Evolutionary conservation across 257 asterid genomes (phyloP).

Genomic region (Nicotiana obtusifolia): DNA sequence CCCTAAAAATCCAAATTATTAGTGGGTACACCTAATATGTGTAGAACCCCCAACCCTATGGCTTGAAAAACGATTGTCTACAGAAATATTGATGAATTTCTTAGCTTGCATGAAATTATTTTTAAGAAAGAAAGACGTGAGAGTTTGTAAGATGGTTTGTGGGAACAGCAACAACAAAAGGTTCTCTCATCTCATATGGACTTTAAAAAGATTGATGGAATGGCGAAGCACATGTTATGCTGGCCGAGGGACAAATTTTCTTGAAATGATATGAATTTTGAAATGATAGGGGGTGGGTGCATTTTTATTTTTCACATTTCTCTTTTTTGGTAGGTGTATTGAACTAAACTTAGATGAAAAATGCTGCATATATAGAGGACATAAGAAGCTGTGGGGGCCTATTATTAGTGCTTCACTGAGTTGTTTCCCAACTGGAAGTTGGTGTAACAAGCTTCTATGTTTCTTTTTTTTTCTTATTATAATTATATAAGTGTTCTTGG

Average conservation of each 20-base stretch:
- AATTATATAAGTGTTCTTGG: background rate
- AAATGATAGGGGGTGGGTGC: constrained; percentile 25
- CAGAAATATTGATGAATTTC: background rate
- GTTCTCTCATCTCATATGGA: background rate
- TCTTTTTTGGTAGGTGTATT: background rate
- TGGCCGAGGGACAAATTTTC: constrained; percentile 19
- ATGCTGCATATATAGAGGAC: constrained; percentile 26
- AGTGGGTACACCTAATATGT: constrained; percentile 20
- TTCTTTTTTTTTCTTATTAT: background rate
- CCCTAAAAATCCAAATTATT: constrained; percentile 11
- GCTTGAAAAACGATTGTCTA: background rate
- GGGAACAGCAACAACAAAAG: constrained; percentile 1
- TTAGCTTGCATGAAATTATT: background rate
- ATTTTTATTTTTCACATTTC: background rate
- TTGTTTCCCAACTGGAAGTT: constrained; percentile 34
- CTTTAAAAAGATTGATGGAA: constrained; percentile 12
- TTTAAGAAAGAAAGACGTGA: background rate
- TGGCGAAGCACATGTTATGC: constrained; percentile 43
- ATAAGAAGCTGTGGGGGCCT: constrained; percentile 33
- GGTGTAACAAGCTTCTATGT: background rate
- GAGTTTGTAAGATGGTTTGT: background rate
- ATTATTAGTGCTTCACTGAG: constrained; percentile 24
- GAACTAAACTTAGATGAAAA: constrained; percentile 13
- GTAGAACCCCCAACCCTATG: constrained; percentile 5
- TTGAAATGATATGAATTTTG: constrained; percentile 23